phyloP scores from a whole-genome alignment of 1,284 basidiomycete genomes.

The Gomphus bonarii region DNA sequence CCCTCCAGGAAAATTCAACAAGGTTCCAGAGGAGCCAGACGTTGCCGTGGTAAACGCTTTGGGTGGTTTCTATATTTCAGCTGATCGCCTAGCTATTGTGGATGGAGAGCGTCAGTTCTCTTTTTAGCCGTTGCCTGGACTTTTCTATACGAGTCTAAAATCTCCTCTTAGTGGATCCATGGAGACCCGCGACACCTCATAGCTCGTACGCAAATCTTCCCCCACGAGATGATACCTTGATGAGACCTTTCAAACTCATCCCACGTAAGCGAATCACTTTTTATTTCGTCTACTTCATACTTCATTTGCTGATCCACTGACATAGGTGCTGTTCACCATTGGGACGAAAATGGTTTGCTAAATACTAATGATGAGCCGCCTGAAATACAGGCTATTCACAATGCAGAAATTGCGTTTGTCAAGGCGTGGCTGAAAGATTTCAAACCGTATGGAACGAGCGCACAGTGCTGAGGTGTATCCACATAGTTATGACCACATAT shows the following conservation, averaged over 20 bases:
- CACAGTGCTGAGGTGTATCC: too few relatives aligned
- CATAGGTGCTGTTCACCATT: conserved; percentile 69
- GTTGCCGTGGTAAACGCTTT: conserved; percentile 70
- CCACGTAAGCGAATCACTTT: conserved; percentile 39
- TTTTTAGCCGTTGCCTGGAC: neutral
- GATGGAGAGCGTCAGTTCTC: conserved; percentile 62
- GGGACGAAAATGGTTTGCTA: conserved; percentile 74
- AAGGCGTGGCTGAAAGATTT: conserved; percentile 71
- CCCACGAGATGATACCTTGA: conserved; percentile 54
- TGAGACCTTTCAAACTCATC: conserved; percentile 82
- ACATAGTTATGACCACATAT: too few relatives aligned
- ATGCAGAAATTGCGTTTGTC: conserved; percentile 76
- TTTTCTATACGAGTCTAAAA: neutral
- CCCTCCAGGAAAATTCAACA: conserved; percentile 66
- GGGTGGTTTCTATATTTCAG: conserved; percentile 67
- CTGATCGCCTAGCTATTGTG: conserved; percentile 79
- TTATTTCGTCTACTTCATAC: neutral
- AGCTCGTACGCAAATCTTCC: conserved; percentile 57
- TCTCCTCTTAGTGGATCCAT: conserved; percentile 64
- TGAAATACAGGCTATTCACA: conserved; percentile 75
- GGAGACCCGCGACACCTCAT: conserved; percentile 83
- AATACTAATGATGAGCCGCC: conserved; percentile 61
- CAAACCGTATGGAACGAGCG: too few relatives aligned
- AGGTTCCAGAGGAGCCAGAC: conserved; percentile 65
- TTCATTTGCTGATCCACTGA: neutral